Evolutionary conservation across 139 green algal genomes (phyloP).

Genomic region (Picochlorum costavermella): DNA sequence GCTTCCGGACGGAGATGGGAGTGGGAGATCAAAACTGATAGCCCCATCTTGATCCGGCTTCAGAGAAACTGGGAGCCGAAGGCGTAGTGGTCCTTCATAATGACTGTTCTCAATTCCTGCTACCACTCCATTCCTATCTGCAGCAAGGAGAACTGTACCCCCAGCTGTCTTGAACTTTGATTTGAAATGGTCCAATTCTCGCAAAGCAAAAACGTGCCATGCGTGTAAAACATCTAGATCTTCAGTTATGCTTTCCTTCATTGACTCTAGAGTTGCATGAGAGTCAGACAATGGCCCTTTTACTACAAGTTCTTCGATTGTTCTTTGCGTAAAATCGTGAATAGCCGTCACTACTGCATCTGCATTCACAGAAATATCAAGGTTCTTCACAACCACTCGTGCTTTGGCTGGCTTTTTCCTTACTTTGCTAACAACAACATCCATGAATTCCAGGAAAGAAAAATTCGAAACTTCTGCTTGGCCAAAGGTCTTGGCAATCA

Average conservation of each 20-base stretch:
- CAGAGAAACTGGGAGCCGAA: constrained; percentile 38
- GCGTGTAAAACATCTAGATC: constrained; percentile 58
- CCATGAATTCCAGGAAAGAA: constrained; percentile 49
- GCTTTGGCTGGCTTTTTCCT: constrained; percentile 53
- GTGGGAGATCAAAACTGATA: constrained; percentile 44
- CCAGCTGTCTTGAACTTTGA: constrained; percentile 41
- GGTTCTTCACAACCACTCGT: constrained; percentile 20
- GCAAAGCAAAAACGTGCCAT: constrained; percentile 45
- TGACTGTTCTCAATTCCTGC: constrained; percentile 40
- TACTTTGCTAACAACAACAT: constrained; percentile 35
- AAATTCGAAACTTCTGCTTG: constrained; percentile 23
- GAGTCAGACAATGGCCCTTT: constrained; percentile 29
- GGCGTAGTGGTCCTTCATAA: constrained; percentile 60
- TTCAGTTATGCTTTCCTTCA: constrained; percentile 35
- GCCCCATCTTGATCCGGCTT: constrained; percentile 40
- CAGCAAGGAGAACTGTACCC: constrained; percentile 43
- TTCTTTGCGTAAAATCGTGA: constrained; percentile 45
- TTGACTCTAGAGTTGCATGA: constrained; percentile 5
- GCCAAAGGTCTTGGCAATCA: constrained; percentile 13
- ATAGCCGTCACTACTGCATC: constrained; percentile 46
- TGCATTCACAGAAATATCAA: constrained; percentile 39
- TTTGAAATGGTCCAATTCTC: constrained; percentile 55
- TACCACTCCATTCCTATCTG: constrained; percentile 37
- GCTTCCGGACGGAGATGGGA: constrained; percentile 35
- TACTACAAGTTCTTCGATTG: constrained; percentile 40